Evolutionary conservation across 352 stramenopile genomes (phyloP), one percentile per base, ranked within the genome.

Genomic region (Peronospora belbahrii): DNA sequence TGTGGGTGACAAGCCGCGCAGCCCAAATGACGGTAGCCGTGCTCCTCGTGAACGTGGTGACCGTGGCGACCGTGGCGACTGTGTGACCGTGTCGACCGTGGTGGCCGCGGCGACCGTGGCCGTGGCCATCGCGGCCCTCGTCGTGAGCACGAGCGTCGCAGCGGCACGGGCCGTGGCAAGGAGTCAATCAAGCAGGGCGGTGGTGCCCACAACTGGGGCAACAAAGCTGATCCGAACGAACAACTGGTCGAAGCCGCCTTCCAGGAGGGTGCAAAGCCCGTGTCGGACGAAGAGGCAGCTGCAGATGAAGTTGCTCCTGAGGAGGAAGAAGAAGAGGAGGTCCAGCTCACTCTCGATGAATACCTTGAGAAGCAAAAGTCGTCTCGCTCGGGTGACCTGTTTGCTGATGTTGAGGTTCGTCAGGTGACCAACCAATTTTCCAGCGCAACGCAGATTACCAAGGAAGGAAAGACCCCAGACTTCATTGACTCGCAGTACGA

Each of bases 181-280:
- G 94, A 98, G 71, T 91, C 88, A 56, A 97, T 87, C 66, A 97
- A 97, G 75, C 79, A 84, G 52, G 94, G 94, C 36, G 91, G 86
- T 44, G 94, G 94, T 65, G 88, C 87, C 52, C 88, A 78, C 72
- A 98, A 98, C 79, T 98, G 94, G 94, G 94, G 94, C 64, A 96
- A 97, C 77, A 78, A 95, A 48, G 69, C 92, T 53, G 89, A 96
- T 67, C 87, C 95, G 63, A 79, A 78, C 37, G 86, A 94, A 56
- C 85, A 96, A 45, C 48, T 56, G 22, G 68, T 67, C 22, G 71
- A 83, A 57, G 74, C 74, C 17, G 69, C 52, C 33, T 60, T 67
- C 30, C 68, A 83, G 59, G 74, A 85, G 27, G 65, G 59, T 36
- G 73, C 59, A 23, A 79, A 81, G 67, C 59, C 59, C 20, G 34